phyloP scores from a whole-genome alignment of 176 grass and related monocot genomes.

The Rhynchospora breviuscula region DNA sequence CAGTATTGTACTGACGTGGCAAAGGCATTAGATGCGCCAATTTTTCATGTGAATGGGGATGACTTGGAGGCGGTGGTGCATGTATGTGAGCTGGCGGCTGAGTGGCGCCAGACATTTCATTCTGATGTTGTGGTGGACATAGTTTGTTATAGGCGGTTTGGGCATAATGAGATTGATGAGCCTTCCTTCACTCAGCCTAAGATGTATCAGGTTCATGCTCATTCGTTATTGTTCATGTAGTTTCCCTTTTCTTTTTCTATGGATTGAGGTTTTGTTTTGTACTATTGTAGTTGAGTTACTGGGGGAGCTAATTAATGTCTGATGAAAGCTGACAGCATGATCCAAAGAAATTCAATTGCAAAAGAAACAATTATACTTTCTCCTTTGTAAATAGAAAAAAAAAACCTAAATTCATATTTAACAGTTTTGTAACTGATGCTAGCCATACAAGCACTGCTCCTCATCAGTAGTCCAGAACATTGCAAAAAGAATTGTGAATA shows the following conservation, averaged over 20 bases:
- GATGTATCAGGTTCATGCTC: slow-evolving; percentile 72
- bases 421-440: background rate
- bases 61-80: slow-evolving; percentile 89
- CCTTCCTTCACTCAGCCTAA: slow-evolving; percentile 94
- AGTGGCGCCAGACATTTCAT: slow-evolving; percentile 88
- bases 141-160: slow-evolving; percentile 84
- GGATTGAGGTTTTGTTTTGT: background rate
- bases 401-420: background rate
- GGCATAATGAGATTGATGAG: slow-evolving; percentile 94
- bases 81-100: slow-evolving; percentile 77
- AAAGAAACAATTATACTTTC: background rate
- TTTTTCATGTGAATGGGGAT: slow-evolving; percentile 91
- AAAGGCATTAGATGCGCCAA: slow-evolving; percentile 55
- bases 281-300: background rate
- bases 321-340: background rate
- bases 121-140: slow-evolving; percentile 88
- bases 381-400: background rate
- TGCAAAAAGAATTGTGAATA: background rate
- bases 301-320: background rate
- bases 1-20: slow-evolving; percentile 52
- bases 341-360: background rate
- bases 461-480: background rate
- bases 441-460: background rate
- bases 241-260: background rate
- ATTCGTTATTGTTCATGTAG: background rate